These are phyloP conservation scores for Aspergillus vadensis DNA, from an alignment of 2,329 filamentous ascomycete species.

Conservation along the genomic window DNA sequence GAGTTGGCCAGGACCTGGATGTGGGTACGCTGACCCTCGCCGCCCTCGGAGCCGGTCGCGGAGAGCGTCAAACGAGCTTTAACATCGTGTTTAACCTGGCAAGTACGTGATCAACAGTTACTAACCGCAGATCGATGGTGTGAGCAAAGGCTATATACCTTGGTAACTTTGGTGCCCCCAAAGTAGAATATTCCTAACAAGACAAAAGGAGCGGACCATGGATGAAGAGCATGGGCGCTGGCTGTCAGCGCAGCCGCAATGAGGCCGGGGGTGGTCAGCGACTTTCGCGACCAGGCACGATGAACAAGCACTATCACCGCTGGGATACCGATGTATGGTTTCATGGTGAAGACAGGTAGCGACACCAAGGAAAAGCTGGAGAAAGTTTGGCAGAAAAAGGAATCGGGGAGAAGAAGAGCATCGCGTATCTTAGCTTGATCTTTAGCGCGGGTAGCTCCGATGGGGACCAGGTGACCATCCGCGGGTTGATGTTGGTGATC, in stretches of 20 bases:
- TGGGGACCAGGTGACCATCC: neutral
- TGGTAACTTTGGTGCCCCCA: conserved; percentile 79
- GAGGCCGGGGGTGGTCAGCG: conserved; percentile 76
- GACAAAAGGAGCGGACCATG: conserved; percentile 88
- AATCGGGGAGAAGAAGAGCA: neutral
- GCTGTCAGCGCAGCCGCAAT: conserved; percentile 73
- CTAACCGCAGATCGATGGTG: neutral
- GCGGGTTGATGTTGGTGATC: neutral
- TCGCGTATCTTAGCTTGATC: neutral
- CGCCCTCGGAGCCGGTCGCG: conserved; percentile 68
- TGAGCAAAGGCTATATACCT: conserved; percentile 52
- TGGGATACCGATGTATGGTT: conserved; percentile 46
- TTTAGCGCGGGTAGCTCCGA: neutral
- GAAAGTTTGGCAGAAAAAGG: neutral
- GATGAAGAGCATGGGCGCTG: conserved; percentile 80
- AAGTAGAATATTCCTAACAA: conserved; percentile 84
- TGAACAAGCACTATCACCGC: conserved; percentile 62
- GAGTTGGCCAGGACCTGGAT: conserved; percentile 92
- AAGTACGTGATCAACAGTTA: neutral
- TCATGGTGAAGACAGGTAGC: conserved; percentile 35
- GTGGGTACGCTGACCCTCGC: conserved; percentile 80
- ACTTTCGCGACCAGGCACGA: conserved; percentile 70
- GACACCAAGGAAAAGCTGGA: neutral
- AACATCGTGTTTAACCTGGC: conserved; percentile 78
- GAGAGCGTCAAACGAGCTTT: conserved; percentile 81